Percentiles rank a stretch among this genome's conserved stretches.
phyloP scores from a whole-genome alignment of 1,284 basidiomycete genomes.

The Crucibulum parvulum region DNA sequence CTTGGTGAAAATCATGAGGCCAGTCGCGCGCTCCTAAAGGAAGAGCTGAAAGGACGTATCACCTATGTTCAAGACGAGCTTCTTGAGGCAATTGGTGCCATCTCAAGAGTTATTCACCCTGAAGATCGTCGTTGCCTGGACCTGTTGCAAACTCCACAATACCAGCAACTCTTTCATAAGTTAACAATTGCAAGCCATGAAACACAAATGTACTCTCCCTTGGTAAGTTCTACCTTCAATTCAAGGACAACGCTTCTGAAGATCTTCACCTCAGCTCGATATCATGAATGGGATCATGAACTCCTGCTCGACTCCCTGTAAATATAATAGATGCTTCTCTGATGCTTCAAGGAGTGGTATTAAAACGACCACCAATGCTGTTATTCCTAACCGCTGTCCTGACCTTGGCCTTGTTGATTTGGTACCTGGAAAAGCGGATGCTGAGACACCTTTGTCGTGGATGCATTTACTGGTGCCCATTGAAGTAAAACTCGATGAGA shows the following conservation, averaged over 20 bases:
- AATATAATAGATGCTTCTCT: no score
- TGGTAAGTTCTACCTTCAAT: no score
- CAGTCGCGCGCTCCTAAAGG: neutral
- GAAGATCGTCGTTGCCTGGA: neutral
- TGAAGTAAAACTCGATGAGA: neutral
- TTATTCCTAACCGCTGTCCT: neutral
- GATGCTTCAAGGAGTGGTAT: no score
- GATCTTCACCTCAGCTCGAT: no score
- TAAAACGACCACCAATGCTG: no score
- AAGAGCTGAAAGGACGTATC: neutral
- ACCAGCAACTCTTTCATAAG: neutral
- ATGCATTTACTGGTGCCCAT: neutral
- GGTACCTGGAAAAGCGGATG: neutral
- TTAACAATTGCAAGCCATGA: no score
- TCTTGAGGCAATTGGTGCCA: neutral
- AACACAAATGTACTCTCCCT: no score
- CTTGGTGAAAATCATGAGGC: no score
- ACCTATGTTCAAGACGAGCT: neutral
- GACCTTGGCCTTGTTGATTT: neutral
- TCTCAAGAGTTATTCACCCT: neutral
- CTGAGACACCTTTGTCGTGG: neutral
- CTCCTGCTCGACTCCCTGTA: no score
- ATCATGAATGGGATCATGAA: no score
- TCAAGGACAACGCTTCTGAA: no score
- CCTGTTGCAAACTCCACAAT: neutral